Conservation (phyloP, 179 eudicot genomes). For the Beta lomatogona region DNA sequence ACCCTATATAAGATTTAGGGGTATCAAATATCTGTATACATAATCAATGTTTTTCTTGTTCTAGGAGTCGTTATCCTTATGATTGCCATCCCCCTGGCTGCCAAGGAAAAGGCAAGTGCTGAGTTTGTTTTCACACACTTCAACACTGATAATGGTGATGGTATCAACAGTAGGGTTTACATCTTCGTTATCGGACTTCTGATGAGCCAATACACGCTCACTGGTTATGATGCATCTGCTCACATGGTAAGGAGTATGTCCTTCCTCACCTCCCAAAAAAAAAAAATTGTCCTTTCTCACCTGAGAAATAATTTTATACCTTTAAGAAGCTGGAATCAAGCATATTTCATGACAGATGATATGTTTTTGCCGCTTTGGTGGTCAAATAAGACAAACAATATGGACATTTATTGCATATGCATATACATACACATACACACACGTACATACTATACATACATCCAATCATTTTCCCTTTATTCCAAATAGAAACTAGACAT, state of each 20-base stretch:
- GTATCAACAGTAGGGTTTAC: slow-evolving; percentile 58
- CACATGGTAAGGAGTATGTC: slow-evolving; percentile 59
- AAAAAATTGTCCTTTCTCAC: background rate
- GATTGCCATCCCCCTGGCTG: slow-evolving; percentile 78
- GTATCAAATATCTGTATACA: slow-evolving; percentile 27
- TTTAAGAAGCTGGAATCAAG: background rate
- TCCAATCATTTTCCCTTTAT: background rate
- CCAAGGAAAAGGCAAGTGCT: slow-evolving; percentile 74
- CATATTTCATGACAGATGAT: no score
- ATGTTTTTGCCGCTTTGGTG: background rate
- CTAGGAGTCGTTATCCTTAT: slow-evolving; percentile 91
- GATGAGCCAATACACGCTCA: slow-evolving; percentile 91
- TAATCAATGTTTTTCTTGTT: slow-evolving; percentile 8
- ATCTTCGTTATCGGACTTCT: slow-evolving; percentile 86
- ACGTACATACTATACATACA: background rate
- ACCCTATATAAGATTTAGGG: slow-evolving; percentile 42
- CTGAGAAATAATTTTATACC: background rate
- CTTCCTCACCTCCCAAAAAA: background rate
- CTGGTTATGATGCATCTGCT: slow-evolving; percentile 96
- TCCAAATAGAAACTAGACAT: background rate
- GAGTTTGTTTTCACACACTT: slow-evolving; percentile 90
- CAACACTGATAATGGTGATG: slow-evolving; percentile 73
- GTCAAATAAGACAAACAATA: background rate
- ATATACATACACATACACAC: background rate
- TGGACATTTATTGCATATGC: background rate